Base-by-base conservation (phyloP, 768 basidiomycete species). In the Suillus sp. region DNA sequence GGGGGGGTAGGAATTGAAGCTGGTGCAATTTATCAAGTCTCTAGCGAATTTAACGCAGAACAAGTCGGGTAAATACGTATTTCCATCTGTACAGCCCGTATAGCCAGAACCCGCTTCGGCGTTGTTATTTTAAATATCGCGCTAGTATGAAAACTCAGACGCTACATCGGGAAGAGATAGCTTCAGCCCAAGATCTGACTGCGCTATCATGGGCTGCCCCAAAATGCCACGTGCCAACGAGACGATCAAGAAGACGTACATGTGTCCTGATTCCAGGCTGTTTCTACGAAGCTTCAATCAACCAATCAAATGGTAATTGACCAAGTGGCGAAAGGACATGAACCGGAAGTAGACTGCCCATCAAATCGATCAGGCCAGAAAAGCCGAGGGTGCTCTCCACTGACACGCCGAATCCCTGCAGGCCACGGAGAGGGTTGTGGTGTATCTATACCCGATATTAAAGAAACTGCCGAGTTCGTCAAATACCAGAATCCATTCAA, bases 41-140 rank as follows among this genome's bases (percentile, higher is more conserved):
- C 65, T 66, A 65, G 70, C 14, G 25, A 61, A 37, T 32, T 51
- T 55, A 53, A 70, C 53, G 65, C 66, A 67, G 65, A 66, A 71
- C 70, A 61, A 38, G 38, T 72, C 64, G 64, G 56, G 59, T 71
- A 65, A 73, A 68, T 74, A 72, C 66, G 71, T 74, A 74, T 71
- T 73, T 65, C 74, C 75, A 74, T 69, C 66, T 68, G 73, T 74
- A 74, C 72, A 74, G 74, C 70, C 68, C 67, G 66, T 67, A 70
- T 65, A 68, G 71, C 67, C 63, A 65, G 62, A 67, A 59, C 11
- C 61, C 40, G 61, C 62, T 62, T 72, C 67, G 74, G 75, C 66
- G 65, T 61, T 67, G 72, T 67, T 72, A 72, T 72, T 74, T 72
- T 72, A 67, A 69, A 73, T 66, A 66, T 66, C 63, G 51, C 59